A percentile compares a stretch with the other conserved stretches of the same genome.
Conservation (phyloP, 768 basidiomycete species). For the Russula ochroleuca region DNA sequence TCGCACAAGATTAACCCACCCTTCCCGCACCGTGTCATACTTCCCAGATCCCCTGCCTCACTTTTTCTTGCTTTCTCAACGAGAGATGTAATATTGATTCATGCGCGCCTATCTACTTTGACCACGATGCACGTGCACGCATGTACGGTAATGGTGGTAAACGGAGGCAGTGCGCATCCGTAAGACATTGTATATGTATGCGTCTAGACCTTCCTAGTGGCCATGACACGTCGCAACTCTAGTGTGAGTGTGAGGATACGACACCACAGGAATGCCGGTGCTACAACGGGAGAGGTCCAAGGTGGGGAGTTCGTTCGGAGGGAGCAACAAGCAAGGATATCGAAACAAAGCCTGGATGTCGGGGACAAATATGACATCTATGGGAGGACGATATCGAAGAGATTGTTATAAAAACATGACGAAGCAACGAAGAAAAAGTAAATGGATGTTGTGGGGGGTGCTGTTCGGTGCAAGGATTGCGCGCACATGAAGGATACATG, state of each 20-base stretch:
- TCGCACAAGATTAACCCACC: constrained; percentile 52
- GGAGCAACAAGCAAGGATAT: constrained; percentile 12
- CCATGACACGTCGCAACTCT: background rate
- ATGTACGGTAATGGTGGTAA: constrained; percentile 1
- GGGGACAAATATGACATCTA: constrained; percentile 7
- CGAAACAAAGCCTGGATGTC: constrained; percentile 16
- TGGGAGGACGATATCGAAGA: constrained; percentile 9
- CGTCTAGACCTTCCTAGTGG: constrained; percentile 2
- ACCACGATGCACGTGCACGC: constrained; percentile 3
- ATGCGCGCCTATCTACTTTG: constrained; percentile 17
- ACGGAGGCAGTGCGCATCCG: background rate
- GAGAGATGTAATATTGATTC: constrained; percentile 7
- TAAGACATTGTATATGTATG: background rate
- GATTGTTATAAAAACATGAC: constrained; percentile 6
- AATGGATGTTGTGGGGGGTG: background rate
- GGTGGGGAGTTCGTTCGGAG: background rate
- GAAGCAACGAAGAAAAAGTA: constrained; percentile 15
- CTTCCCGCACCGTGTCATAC: background rate
- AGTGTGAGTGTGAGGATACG: background rate
- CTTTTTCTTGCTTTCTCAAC: constrained; percentile 4
- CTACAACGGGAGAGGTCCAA: background rate
- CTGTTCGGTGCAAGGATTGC: constrained; percentile 5
- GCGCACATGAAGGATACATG: background rate
- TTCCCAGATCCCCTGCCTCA: background rate
- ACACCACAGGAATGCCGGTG: background rate